These are phyloP conservation scores for Podaxis mareebaensis DNA, from an alignment of 768 basidiomycete genomes.

Conservation along the genomic window DNA sequence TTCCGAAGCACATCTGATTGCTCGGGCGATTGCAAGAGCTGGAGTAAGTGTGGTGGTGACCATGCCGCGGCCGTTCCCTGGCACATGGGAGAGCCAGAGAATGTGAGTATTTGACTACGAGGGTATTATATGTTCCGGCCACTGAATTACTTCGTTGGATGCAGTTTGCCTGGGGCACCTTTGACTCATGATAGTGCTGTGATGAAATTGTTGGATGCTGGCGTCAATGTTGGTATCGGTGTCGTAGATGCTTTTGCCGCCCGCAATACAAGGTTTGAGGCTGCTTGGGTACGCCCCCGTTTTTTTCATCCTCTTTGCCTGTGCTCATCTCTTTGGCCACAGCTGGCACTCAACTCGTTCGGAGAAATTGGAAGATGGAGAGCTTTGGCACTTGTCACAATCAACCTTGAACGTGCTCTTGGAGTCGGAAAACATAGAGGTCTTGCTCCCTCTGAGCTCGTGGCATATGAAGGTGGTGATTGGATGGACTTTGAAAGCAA, in stretches of 20 bases:
- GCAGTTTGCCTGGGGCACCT: slow-evolving; percentile 70
- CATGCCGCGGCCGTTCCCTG: slow-evolving; percentile 62
- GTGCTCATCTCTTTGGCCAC: neutral
- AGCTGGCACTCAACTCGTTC: slow-evolving; percentile 31
- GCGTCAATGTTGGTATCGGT: slow-evolving; percentile 66
- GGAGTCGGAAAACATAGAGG: slow-evolving; percentile 27
- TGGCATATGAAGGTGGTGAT: slow-evolving; percentile 40
- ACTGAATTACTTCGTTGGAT: neutral
- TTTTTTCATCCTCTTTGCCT: slow-evolving; percentile 27
- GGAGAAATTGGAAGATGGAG: slow-evolving; percentile 40
- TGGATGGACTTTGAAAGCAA: slow-evolving; percentile 45
- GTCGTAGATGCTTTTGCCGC: slow-evolving; percentile 61
- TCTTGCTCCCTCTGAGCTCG: slow-evolving; percentile 32
- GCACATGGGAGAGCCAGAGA: slow-evolving; percentile 62
- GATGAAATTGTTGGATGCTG: slow-evolving; percentile 51
- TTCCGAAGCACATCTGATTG: slow-evolving; percentile 62
- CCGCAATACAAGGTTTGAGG: slow-evolving; percentile 69
- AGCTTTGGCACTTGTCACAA: slow-evolving; percentile 43
- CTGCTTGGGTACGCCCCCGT: slow-evolving; percentile 45
- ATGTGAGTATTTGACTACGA: slow-evolving; percentile 42
- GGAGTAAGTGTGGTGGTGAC: slow-evolving; percentile 73
- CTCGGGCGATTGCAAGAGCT: slow-evolving; percentile 58
- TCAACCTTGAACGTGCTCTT: slow-evolving; percentile 43
- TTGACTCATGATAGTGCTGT: slow-evolving; percentile 56
- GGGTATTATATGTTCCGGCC: neutral